These are phyloP conservation scores for Vitis rotundifolia DNA, from an alignment of 164 flowering plant genomes.

Conservation along the genomic window DNA sequence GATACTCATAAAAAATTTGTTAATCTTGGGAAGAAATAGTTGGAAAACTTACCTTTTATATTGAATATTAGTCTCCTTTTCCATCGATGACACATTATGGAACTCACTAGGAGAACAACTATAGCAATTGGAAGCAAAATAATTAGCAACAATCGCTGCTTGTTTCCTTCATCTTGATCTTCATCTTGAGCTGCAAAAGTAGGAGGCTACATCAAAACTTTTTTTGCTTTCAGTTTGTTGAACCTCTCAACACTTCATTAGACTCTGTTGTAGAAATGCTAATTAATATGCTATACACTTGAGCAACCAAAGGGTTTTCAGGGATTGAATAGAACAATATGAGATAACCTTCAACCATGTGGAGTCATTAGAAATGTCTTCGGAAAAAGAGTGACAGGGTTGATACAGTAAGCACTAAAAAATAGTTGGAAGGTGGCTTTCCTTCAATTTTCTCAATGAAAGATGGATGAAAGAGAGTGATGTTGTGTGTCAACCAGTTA, in stretches of 20 bases:
- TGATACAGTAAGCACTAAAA: no score
- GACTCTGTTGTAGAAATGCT: neutral
- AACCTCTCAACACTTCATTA: neutral
- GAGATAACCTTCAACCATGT: no score
- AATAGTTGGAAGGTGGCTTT: no score
- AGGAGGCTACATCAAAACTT: neutral
- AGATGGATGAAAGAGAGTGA: no score
- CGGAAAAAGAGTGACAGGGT: no score
- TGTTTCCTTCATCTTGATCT: neutral
- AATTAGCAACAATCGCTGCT: neutral
- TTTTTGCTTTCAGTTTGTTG: neutral
- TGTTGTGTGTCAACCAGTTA: no score
- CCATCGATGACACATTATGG: constrained; percentile 1
- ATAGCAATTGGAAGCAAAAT: constrained; percentile 6
- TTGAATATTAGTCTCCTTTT: neutral
- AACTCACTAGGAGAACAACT: neutral
- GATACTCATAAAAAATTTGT: neutral
- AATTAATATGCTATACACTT: no score
- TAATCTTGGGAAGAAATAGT: neutral
- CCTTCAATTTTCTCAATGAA: no score
- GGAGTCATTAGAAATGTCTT: no score
- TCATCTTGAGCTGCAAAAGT: constrained; percentile 12
- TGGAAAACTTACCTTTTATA: constrained; percentile 8
- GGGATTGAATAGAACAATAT: no score
- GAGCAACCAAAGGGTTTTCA: no score